Evolutionary conservation across 345 rosid species (phyloP).

Genomic region (Cochlearia excelsa): DNA sequence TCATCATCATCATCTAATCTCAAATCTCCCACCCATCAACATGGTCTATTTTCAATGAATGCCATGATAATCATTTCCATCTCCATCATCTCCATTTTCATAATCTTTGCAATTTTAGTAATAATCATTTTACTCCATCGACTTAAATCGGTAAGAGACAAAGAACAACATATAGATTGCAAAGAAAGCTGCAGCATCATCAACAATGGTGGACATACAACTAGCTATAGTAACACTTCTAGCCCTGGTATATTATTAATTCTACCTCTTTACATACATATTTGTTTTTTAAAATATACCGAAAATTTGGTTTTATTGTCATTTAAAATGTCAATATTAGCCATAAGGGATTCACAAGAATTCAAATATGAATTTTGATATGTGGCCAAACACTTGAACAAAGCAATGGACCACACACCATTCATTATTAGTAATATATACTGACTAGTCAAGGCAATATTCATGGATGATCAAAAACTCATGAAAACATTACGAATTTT

Average conservation of each 20-base stretch:
- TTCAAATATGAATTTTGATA: too few species aligned
- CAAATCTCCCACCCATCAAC: slow-evolving; percentile 18
- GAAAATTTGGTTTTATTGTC: too few species aligned
- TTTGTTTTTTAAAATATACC: too few species aligned
- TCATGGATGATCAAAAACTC: too few species aligned
- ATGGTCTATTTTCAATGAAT: slow-evolving; percentile 43
- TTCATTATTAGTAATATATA: too few species aligned
- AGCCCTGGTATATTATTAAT: slow-evolving; percentile 63
- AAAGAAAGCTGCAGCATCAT: slow-evolving; percentile 33
- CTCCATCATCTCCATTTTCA: slow-evolving; percentile 33
- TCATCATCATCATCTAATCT: slow-evolving; percentile 27
- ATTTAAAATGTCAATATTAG: too few species aligned
- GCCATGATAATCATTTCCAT: slow-evolving; percentile 41
- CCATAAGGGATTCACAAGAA: too few species aligned
- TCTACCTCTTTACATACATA: too few species aligned
- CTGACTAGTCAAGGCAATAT: too few species aligned
- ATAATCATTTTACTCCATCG: slow-evolving; percentile 46
- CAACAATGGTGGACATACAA: slow-evolving; percentile 36
- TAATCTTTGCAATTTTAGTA: slow-evolving; percentile 43
- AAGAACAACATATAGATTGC: slow-evolving; percentile 10
- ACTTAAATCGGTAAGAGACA: slow-evolving; percentile 43
- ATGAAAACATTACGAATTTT: too few species aligned
- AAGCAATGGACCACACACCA: too few species aligned
- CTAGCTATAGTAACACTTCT: slow-evolving; percentile 34
- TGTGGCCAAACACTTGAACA: too few species aligned